phyloP scores from a whole-genome alignment of 208 protist genomes.

The Trypanosoma lewisi region DNA sequence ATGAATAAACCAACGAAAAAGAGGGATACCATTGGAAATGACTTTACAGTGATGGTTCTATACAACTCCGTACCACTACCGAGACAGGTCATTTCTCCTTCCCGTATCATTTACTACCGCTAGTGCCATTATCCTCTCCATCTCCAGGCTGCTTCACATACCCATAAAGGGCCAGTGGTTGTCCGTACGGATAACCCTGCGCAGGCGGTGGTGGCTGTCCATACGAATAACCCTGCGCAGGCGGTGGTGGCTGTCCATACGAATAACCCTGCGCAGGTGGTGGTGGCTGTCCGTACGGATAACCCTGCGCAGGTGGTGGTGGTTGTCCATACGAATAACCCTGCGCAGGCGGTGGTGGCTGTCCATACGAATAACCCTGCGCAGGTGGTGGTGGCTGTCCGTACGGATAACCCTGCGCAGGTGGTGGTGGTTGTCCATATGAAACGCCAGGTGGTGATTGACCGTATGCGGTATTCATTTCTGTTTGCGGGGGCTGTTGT shows the following conservation, averaged over 20 bases:
- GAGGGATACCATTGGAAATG: neutral
- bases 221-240: neutral
- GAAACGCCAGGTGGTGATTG: constrained; percentile 5
- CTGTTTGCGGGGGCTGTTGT: constrained; percentile 9
- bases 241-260: constrained; percentile 14
- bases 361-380: constrained; percentile 1
- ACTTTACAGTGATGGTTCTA: neutral
- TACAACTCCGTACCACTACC: neutral
- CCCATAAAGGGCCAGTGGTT: constrained; percentile 11
- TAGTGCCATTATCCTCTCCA: no score
- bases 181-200: constrained; percentile 10
- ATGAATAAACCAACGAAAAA: neutral
- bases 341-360: constrained; percentile 1
- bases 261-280: neutral
- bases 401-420: constrained; percentile 5
- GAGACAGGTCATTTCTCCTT: no score
- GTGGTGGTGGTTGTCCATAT: constrained; percentile 15
- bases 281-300: constrained; percentile 16
- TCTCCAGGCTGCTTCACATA: no score
- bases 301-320: neutral
- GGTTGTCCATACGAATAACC: constrained; percentile 16
- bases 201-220: constrained; percentile 11
- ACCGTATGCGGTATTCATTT: no score
- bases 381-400: no score
- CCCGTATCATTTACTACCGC: no score